Evolutionary conservation across 176 grass and related monocot genomes (phyloP).

Genomic region (Musa troglodytarum): DNA sequence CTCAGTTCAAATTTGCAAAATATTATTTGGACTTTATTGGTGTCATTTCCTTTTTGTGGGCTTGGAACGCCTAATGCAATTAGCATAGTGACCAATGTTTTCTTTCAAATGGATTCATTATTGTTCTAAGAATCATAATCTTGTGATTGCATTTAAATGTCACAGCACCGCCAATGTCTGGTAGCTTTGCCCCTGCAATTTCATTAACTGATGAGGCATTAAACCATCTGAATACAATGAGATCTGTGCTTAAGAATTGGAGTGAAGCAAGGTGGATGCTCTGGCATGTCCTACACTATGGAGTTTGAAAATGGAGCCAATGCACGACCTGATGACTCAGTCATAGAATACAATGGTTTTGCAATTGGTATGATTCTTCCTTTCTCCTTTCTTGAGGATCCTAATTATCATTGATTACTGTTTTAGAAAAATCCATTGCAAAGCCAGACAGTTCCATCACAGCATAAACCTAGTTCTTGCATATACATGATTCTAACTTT

Average conservation of each 20-base stretch:
- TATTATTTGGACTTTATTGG: not conserved
- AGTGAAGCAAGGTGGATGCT: conserved; percentile 93
- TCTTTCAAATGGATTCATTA: not conserved
- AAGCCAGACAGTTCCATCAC: not conserved
- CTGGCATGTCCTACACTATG: conserved; percentile 99
- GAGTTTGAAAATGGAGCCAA: conserved; percentile 63
- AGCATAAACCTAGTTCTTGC: not conserved
- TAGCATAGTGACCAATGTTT: not conserved
- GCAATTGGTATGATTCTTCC: conserved; percentile 53
- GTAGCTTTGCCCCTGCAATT: conserved; percentile 71
- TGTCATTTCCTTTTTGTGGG: not conserved
- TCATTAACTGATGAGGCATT: conserved; percentile 68
- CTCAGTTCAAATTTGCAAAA: not conserved
- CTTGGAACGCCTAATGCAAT: not conserved
- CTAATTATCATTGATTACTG: not conserved
- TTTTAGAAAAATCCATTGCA: not conserved
- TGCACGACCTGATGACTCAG: conserved; percentile 49
- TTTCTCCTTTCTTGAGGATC: not conserved
- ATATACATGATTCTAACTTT: not conserved
- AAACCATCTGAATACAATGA: conserved; percentile 86
- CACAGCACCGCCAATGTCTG: conserved; percentile 28
- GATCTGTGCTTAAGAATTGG: conserved; percentile 92
- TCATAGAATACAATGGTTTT: conserved; percentile 90
- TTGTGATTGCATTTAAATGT: not conserved
- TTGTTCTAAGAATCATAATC: not conserved